Percentiles rank a stretch among this genome's conserved stretches.
Evolutionary conservation across 306 rosid genomes (phyloP).

Genomic region (Gastrolobium villosum): DNA sequence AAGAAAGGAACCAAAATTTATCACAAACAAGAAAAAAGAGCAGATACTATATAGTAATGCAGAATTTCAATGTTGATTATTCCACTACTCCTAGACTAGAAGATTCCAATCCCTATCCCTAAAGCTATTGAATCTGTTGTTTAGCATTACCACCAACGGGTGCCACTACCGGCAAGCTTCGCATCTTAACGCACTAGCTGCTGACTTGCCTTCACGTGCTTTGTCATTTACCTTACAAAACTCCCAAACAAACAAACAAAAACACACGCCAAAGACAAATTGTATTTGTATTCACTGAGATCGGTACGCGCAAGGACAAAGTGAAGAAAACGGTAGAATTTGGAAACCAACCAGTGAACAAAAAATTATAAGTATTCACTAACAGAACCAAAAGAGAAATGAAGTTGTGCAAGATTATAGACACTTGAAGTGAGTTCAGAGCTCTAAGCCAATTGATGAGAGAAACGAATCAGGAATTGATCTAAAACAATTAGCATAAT

Average conservation of each 20-base stretch:
- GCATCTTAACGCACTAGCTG: constrained; percentile 35
- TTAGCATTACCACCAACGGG: constrained; percentile 28
- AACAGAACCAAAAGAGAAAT: background rate
- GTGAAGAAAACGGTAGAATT: background rate
- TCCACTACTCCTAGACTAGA: background rate
- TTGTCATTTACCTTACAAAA: constrained; percentile 24
- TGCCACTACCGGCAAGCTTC: constrained; percentile 18
- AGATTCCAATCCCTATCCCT: background rate
- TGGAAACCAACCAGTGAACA: background rate
- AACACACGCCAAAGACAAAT: constrained; percentile 33
- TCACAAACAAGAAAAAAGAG: constrained; percentile 6
- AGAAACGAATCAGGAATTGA: constrained; percentile 4
- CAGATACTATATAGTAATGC: background rate
- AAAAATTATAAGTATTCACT: background rate
- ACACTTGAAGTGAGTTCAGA: constrained; percentile 4
- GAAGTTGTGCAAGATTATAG: background rate
- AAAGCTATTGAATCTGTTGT: constrained; percentile 22
- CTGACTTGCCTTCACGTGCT: constrained; percentile 16
- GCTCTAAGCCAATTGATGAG: constrained; percentile 14
- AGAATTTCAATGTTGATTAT: constrained; percentile 5
- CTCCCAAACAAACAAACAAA: constrained; percentile 35
- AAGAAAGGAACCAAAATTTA: background rate
- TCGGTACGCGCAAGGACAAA: constrained; percentile 28
- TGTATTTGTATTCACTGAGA: constrained; percentile 19
- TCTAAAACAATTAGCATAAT: background rate